Base-by-base conservation (phyloP, 1,284 basidiomycete species). In the Xerocomus amazonicus region DNA sequence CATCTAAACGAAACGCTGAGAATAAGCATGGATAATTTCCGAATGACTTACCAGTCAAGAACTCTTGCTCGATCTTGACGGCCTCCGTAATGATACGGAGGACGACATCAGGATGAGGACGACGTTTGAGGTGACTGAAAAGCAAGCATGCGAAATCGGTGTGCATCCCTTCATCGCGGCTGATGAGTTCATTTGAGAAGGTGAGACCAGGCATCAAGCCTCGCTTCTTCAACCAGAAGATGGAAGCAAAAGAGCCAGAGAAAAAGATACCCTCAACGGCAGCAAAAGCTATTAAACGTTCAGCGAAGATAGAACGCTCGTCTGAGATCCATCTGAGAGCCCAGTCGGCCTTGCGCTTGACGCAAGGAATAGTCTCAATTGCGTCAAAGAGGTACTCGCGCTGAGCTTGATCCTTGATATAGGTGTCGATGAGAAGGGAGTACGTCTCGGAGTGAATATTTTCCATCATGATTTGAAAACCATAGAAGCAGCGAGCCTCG, bases 381-480 rank as follows among this genome's bases (percentile, higher is more conserved):
- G 95, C 95, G 56, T 95, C 87, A 67, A 98, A 98, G 34, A 98
- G 87, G 67, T 87, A 88, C 53, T 89, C 84, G 49, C 92, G 85
- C 68, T 94, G 81, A 14, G 73, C 77, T 10, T 86, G 74, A 61
- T 98, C 96, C 68, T 92, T 93, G 73, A 98, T 95, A 70, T 97
- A 97, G 9, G 95, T 93, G 73, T 99, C 93, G 69, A 99, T 97
- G 61, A 98, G 86, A 38, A 99, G 87, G 6, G 96, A 98, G 73
- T 98, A 97, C 1, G 95, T 96, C 71, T 98, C 96, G 4, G 94
- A 96, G 70, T 95, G 92, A 45, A 95, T 87, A 69, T 94, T 94
- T 71, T 98, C 96, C 90, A 97, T 98, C 95, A 97, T 98, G 68
- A 98, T 96, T 68, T 98, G 96, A 79, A 98, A 98, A 16, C 96